Evolutionary conservation across 208 protist genomes (phyloP).

Genomic region (Crithidia brevicula): DNA sequence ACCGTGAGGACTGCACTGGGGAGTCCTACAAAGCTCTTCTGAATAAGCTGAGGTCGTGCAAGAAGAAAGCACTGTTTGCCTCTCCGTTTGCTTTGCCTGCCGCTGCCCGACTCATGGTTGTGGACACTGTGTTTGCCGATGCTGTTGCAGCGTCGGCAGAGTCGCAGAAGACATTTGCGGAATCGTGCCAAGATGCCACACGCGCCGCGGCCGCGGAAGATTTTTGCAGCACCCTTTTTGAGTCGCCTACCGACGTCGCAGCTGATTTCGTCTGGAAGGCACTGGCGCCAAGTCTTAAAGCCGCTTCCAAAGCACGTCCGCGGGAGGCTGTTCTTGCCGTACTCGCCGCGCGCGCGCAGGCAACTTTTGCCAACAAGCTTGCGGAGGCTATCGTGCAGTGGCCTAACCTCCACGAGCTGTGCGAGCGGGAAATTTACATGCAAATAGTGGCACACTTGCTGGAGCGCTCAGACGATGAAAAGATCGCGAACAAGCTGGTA

Average conservation of each 20-base stretch:
- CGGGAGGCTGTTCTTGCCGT: slow-evolving; percentile 44
- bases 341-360: slow-evolving; percentile 42
- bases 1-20: slow-evolving; percentile 70
- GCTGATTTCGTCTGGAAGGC: slow-evolving; percentile 52
- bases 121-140: slow-evolving; percentile 48
- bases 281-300: slow-evolving; percentile 23
- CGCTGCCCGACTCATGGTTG: slow-evolving; percentile 48
- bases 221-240: slow-evolving; percentile 32
- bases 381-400: slow-evolving; percentile 42
- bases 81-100: slow-evolving; percentile 63
- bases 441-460: slow-evolving; percentile 55
- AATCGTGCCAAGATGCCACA: slow-evolving; percentile 19
- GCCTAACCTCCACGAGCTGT: slow-evolving; percentile 50
- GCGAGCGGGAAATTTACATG: slow-evolving; percentile 48
- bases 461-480: slow-evolving; percentile 35
- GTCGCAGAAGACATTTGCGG: slow-evolving; percentile 34
- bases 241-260: slow-evolving; percentile 10
- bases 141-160: slow-evolving; percentile 24
- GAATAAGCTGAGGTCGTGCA: slow-evolving; percentile 28
- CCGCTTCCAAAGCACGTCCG: slow-evolving; percentile 29
- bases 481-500: slow-evolving; percentile 41
- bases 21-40: slow-evolving; percentile 50
- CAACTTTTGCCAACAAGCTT: slow-evolving; percentile 39
- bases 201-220: slow-evolving; percentile 12
- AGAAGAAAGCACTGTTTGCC: slow-evolving; percentile 33